Base-by-base conservation (phyloP, 257 asterid species). In the Nicotiana paniculata region DNA sequence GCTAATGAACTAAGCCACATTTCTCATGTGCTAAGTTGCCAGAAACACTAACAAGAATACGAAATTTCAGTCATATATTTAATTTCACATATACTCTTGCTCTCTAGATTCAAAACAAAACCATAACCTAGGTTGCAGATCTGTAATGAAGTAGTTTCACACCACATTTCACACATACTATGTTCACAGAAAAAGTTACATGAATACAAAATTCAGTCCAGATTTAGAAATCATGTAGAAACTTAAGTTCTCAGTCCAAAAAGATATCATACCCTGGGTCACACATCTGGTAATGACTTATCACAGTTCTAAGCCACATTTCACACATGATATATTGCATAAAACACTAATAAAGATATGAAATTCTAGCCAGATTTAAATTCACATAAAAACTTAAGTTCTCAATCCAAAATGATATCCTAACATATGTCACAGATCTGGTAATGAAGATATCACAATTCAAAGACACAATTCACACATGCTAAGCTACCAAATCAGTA, bases 171-270 rank as follows among this genome's bases (percentile, higher is more conserved):
- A 13, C 77, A 70, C 35, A 5, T 43, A 43, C 79, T 39, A 39
- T 21, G 61, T 46, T 39, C 61, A 32, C 59, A 43, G 13, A 5
- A 46, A 46, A 33, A 70, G 35, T 43, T n/a, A 24, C 35, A 46
- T 11, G 79, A 26, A 74, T 26, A 15, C 28, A 43, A 6, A 51
- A 75, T 75, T 6, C 63, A 26, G 26, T 51, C 46, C 13, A 13
- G 9, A 51, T 51, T 75, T 3, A 13, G 28, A 51, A 75, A 26
- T 75, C 26, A 51, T 15, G 16, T 51, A 26, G 46, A 26, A 51
- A 75, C 62, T 75, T 46, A 35, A 51, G 79, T 75, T 28, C 63
- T 75, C 63, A 51, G 53, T 51, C 79, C 62, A 75, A 51, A 74
- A 75, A 8, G 63, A 3, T 16, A 28, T 51, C 26, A 75, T 26